phyloP scores from a whole-genome alignment of 768 basidiomycete species.

The Trametes cubensis region DNA sequence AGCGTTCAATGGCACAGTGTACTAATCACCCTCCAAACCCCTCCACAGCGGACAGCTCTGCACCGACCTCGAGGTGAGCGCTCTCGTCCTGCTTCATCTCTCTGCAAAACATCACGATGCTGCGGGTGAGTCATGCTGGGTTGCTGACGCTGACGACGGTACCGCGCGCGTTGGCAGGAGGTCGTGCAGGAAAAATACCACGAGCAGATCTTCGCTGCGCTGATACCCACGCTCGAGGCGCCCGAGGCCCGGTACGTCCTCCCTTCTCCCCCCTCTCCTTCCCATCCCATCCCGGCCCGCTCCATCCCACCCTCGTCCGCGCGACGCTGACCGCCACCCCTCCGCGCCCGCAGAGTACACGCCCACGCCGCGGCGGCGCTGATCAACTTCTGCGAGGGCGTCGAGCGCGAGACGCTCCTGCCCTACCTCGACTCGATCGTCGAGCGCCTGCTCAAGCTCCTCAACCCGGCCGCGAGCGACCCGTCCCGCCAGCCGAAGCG shows the following conservation, averaged over 20 bases:
- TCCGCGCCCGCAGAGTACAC: slow-evolving; percentile 78
- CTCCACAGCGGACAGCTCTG: slow-evolving; percentile 77
- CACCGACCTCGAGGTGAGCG: slow-evolving; percentile 77
- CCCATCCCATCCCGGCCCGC: neutral
- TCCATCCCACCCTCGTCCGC: too few relatives aligned
- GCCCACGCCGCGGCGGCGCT: slow-evolving; percentile 85
- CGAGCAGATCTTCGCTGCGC: slow-evolving; percentile 64
- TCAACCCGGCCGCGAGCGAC: slow-evolving; percentile 50
- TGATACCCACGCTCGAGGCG: slow-evolving; percentile 75
- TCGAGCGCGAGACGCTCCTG: slow-evolving; percentile 68
- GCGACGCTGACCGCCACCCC: too few relatives aligned
- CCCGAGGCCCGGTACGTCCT: slow-evolving; percentile 65
- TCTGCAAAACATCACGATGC: too few relatives aligned
- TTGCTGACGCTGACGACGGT: neutral
- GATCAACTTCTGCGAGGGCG: slow-evolving; percentile 91
- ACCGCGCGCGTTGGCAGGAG: slow-evolving; percentile 48
- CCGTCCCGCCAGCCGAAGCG: slow-evolving; percentile 47
- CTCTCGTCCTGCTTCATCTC: neutral
- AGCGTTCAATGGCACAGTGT: neutral
- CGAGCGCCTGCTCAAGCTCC: slow-evolving; percentile 65
- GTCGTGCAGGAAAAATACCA: slow-evolving; percentile 75
- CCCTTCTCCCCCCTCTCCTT: neutral
- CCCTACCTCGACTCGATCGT: slow-evolving; percentile 84
- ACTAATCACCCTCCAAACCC: neutral
- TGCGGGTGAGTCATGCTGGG: slow-evolving; percentile 41